Evolutionary conservation across 2,329 filamentous ascomycete genomes (phyloP), one percentile per base, ranked within the genome.

Genomic region (Rosellinia necatrix): DNA sequence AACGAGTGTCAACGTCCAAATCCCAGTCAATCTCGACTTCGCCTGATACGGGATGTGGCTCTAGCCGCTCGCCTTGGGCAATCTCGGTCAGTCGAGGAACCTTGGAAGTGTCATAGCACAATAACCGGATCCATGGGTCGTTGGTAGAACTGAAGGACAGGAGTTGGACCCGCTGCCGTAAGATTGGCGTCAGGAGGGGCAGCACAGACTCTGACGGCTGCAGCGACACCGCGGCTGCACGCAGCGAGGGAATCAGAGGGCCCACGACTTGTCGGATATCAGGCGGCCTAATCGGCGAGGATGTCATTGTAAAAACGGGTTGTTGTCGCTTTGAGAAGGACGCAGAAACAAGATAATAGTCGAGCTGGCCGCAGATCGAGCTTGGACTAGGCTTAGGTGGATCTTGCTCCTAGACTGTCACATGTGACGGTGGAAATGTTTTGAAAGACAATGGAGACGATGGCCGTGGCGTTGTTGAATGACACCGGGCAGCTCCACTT

Each of bases 41-140:
- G 50, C 89, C 90, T 2, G 88, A 91, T 4, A 88, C 84, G 3
- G 90, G 90, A 66, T 94, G 90, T n/a, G 89, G 88, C 70, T 92
- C 88, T 27, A 93, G 76, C 41, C 80, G 75, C 49, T 89, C 83
- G 53, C 81, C 80, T 63, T 81, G 80, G 27, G 85, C 84, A 12
- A 88, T 75, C 55, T 83, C 76, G n/a, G 81, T 77, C 15, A 93
- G 78, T 61, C 78, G 81, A 38, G 82, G 75, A 3, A 79, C 76
- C 60, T 81, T 80, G 60, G 79, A 72, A 6, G 78, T 66, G 65
- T 89, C 83, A 76, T 90, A 92, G 68, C 84, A 88, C 21, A 93
- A 78, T 27, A 92, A 78, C 1, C 84, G 80, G 13, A 93, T 81
- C 89, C 90, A 93, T 49, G 87, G 84, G 30, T 87, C 84, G n/a